Evolutionary conservation across 805 yeast genomes (phyloP), one percentile per base, ranked within the genome.

Genomic region (Metschnikowia koreensis): DNA sequence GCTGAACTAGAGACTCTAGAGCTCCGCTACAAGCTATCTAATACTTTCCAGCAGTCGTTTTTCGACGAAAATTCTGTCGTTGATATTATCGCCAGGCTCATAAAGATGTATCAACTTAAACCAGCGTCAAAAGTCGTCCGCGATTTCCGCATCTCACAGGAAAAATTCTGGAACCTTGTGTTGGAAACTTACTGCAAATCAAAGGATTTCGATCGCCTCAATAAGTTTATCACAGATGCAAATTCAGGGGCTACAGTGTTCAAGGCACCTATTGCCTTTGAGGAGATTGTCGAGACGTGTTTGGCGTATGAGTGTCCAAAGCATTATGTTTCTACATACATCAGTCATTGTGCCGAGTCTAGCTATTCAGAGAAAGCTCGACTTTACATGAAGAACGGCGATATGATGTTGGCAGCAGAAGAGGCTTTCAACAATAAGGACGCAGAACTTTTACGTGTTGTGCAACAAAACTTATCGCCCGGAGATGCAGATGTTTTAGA

Each of bases 231-330:
- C 6, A 38, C 36, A 54, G 29, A 60, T 39, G 34, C 47, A 27
- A 29, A 55, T 47, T 17, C 67, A 1, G 74, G 71, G 42, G 53
- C 61, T 29, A 7, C 53, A 1, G 28, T 17, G 13, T 48, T 40
- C 41, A 84, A 81, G 54, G 81, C 94, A 0, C 87, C 89, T 0
- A 87, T 90, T 40, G 91, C 93, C 0, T 85, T 84, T 53, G 77
- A 75, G 53, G 83, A 86, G 0, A 83, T 90, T 56, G 87, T 75
- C 50, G 71, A 77, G 13, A 79, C 81, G 38, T 76, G 85, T 38
- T 60, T 79, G 39, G 61, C 60, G 5, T 74, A 73, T 49, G 72
- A 77, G 4, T 87, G 83, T 0, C 84, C 85, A 33, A 68, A 74
- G 38, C 70, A 80, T 22, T 83, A 83, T 45, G 89, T 93, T 1